phyloP scores from a whole-genome alignment of 257 asterid genomes.

The Verbascum thapsus region DNA sequence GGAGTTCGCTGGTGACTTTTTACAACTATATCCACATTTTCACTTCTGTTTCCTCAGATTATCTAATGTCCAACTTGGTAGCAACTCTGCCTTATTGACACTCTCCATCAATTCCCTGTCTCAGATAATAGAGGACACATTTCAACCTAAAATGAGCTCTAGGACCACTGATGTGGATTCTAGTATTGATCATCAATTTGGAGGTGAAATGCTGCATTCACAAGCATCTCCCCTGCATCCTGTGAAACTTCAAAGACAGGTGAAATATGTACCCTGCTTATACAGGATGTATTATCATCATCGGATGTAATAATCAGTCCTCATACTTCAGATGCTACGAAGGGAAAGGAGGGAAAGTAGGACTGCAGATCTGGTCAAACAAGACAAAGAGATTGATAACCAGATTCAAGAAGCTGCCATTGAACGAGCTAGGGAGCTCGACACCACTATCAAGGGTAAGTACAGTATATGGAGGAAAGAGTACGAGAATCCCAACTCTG shows the following conservation, averaged over 20 bases:
- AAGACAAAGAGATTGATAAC: conserved; percentile 60
- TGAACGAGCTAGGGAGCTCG: conserved; percentile 72
- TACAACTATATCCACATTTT: conserved; percentile 24
- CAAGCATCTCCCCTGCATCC: conserved; percentile 58
- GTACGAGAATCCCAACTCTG: conserved; percentile 81
- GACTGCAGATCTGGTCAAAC: conserved; percentile 67
- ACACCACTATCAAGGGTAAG: conserved; percentile 74
- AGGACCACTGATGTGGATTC: conserved; percentile 36
- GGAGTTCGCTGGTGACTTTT: conserved; percentile 51
- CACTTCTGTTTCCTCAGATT: conserved; percentile 23
- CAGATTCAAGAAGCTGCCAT: conserved; percentile 85
- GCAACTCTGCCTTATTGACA: conserved; percentile 27
- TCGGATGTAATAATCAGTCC: conserved; percentile 8
- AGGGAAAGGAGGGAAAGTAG: conserved; percentile 72
- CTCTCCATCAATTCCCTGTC: conserved; percentile 34
- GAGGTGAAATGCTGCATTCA: conserved; percentile 38
- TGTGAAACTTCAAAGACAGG: conserved; percentile 79
- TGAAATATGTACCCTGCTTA: conserved; percentile 36
- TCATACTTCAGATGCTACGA: conserved; percentile 61
- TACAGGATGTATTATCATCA: conserved; percentile 16
- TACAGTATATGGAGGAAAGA: conserved; percentile 94
- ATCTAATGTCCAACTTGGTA: conserved; percentile 27
- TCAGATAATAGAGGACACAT: conserved; percentile 49
- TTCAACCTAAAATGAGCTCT: conserved; percentile 34
- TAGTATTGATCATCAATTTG: conserved; percentile 32